These are phyloP conservation scores for Penicillium sp. DNA, from an alignment of 2,329 filamentous ascomycete species.

Conservation along the genomic window DNA sequence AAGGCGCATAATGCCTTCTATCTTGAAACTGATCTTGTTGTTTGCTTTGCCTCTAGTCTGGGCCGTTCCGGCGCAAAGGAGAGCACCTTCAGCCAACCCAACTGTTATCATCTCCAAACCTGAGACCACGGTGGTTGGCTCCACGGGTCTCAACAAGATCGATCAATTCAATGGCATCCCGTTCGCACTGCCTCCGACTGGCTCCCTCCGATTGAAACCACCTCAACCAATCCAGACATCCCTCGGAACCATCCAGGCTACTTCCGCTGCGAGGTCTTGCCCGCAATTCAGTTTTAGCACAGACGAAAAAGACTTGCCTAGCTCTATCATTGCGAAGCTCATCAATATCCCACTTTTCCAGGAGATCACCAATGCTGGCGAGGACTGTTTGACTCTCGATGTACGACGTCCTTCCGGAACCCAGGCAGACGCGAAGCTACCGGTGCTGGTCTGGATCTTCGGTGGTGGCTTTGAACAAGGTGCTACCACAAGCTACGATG, in stretches of 20 bases:
- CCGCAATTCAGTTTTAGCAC: conserved; percentile 67
- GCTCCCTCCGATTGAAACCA: conserved; percentile 64
- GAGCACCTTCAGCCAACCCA: conserved; percentile 44
- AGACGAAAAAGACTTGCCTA: conserved; percentile 39
- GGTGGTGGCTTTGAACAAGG: conserved; percentile 55
- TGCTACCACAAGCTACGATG: conserved; percentile 46
- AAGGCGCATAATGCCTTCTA: conserved; percentile 1
- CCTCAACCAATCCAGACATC: conserved; percentile 58
- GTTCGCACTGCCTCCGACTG: conserved; percentile 68
- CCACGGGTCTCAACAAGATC: conserved; percentile 41
- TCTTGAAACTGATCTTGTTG: conserved; percentile 2
- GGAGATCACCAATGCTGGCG: conserved; percentile 51
- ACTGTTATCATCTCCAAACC: conserved; percentile 53
- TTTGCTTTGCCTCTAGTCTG: conserved; percentile 9
- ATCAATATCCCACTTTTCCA: conserved; percentile 59
- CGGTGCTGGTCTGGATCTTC: conserved; percentile 69
- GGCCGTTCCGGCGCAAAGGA: conserved; percentile 29
- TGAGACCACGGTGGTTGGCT: conserved; percentile 50
- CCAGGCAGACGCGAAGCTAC: conserved; percentile 54
- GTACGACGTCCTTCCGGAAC: conserved; percentile 60
- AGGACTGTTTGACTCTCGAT: conserved; percentile 64
- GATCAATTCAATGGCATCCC: conserved; percentile 74
- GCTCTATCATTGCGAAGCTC: conserved; percentile 49
- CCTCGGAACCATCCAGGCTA: conserved; percentile 62
- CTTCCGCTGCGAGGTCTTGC: conserved; percentile 59